phyloP scores from a whole-genome alignment of 495 filamentous ascomycete genomes.

The Xylaria acuta region DNA sequence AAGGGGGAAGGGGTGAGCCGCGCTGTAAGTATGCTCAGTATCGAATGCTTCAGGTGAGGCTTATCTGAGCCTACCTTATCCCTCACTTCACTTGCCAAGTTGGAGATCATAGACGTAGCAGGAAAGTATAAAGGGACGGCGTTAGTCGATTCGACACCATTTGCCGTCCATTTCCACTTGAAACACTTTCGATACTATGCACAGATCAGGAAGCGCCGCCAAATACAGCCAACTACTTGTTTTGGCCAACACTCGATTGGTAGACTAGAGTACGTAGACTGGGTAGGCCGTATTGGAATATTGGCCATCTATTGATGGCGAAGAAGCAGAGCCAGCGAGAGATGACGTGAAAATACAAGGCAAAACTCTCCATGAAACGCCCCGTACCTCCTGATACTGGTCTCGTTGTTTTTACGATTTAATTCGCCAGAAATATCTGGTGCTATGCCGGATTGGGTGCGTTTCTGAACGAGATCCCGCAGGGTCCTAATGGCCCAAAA shows the following conservation, averaged over 20 bases:
- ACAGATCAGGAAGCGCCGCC: conserved; percentile 18
- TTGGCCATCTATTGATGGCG: neutral
- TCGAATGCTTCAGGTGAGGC: conserved; percentile 19
- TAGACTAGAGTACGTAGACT: neutral
- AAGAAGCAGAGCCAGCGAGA: neutral
- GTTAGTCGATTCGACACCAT: conserved; percentile 15
- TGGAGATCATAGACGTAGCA: neutral
- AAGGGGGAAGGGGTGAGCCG: too few species aligned
- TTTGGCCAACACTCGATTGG: neutral
- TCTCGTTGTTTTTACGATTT: neutral
- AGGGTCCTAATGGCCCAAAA: neutral
- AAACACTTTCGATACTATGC: conserved; percentile 18
- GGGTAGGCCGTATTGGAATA: neutral
- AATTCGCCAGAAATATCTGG: neutral
- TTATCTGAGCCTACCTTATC: neutral
- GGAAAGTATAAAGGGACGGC: neutral
- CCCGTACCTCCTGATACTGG: neutral
- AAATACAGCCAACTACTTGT: conserved; percentile 3
- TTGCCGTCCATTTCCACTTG: neutral
- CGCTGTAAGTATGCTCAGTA: too few species aligned
- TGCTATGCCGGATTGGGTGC: neutral
- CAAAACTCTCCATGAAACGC: neutral
- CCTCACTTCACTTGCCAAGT: neutral
- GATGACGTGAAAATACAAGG: neutral
- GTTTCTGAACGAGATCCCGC: neutral